Base-by-base conservation (phyloP, 495 filamentous ascomycete genomes). In the Neurospora intermedia region DNA sequence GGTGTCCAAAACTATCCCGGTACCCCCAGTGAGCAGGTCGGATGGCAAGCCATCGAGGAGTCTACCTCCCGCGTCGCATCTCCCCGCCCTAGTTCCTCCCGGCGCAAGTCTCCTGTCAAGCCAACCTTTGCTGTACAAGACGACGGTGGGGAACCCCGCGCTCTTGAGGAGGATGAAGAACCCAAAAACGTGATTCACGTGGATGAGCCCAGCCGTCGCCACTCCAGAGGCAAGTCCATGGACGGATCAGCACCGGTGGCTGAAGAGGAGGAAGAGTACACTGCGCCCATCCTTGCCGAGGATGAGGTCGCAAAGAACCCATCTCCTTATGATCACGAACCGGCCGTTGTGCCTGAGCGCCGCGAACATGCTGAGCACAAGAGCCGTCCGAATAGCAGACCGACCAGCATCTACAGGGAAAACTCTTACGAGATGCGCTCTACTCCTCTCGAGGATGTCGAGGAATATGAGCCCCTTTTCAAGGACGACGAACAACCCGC, bases 391-490 rank as follows among this genome's bases (percentile, higher is more conserved):
- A 86, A 88, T 42, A 97, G 93, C 81, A 84, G 93, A 77, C 89
- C 91, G 42, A 81, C 86, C 41, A 94, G 92, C 78, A 42, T 85
- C 39, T 82, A 85, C 74, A 84, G 80, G 69, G 81, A 82, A 62
- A 71, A 78, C 0, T 77, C 77, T 18, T 79, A 77, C 42, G 83
- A 84, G 45, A 82, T 89, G 43, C 88, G 89, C 72, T 77, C 85
- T 43, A 93, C 92, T 0, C 93, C 94, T 16, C 83, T 98, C 9
- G 93, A 97, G 78, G 90, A 97, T 77, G 91, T 96, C 0, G 92
- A 96, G 72, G 95, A 97, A 78, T 98, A 97, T 78, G 96, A 98
- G 79, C 96, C 96, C 3, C 81, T 99, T 27, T 98, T 99, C 80
- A 91, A 92, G 4, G 95, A 98, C 40, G 92, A 95, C 43, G 88